Evolutionary conservation across 768 basidiomycete genomes (phyloP), one percentile per base, ranked within the genome.

Genomic region (Boletellus ananas): DNA sequence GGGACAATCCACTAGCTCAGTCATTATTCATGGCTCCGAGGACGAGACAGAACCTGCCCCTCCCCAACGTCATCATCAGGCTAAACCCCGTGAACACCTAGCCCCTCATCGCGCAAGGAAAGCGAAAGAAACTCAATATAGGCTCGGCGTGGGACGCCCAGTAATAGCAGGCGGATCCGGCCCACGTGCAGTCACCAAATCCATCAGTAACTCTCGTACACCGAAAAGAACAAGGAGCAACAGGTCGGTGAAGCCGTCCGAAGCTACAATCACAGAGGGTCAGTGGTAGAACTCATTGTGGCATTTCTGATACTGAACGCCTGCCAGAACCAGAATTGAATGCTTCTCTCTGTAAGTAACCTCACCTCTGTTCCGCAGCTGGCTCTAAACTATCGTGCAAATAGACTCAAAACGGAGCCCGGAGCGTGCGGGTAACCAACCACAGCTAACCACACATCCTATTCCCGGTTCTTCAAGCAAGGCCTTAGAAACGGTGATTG

Each of bases 81-180:
- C 38, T 33, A 36, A 49, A 20, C 52, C 57, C 33, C 51, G 49
- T 9, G 57, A 60, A 29, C 58, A 59, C 25, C 47, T 65, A 2
- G 44, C 52, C 20, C 62, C 65, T 13, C 67, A 66, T 21, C 60
- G 85, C 11, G 79, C 80, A 27, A 75, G 85, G 49, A 87, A 87
- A 60, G 83, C 86, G 12, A 87, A 83, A 63, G 85, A 87, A 44
- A 75, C 79, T 4, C 88, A 88, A 65, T 78, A 75, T 36, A 74
- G 73, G 54, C 74, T 90, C 16, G 89, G 89, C 44, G 80, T 88
- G 13, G 88, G 88, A 3, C 75, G 83, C 57, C 88, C 88, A 9
- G 72, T 74, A 8, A 72, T 74, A 16, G 84, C 78, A 29, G 87
- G 86, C 23, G 87, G 87, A 21, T 67, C 71, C 16, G 87, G 87